Evolutionary conservation across 768 basidiomycete genomes (phyloP).

Genomic region (Russula compacta): DNA sequence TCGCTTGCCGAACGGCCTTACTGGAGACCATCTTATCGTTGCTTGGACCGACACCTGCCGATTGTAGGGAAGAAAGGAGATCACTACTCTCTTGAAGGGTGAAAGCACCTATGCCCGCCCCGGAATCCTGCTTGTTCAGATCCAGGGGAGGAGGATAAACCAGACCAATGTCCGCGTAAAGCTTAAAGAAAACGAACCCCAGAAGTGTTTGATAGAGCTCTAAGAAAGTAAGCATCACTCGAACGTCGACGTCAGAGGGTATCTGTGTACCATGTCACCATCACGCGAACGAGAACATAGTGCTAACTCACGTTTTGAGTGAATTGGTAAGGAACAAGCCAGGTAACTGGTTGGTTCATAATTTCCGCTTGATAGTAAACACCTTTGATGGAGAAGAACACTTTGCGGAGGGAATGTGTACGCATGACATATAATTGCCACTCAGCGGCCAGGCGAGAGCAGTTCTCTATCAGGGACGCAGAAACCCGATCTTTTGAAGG

Average conservation of each 20-base stretch:
- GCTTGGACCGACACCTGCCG: constrained; percentile 26
- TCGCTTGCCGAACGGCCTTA: constrained; percentile 54
- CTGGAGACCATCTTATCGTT: constrained; percentile 41
- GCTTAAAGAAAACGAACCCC: constrained; percentile 93
- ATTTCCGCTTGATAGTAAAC: constrained; percentile 97
- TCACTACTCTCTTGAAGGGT: constrained; percentile 46
- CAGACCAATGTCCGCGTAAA: constrained; percentile 90
- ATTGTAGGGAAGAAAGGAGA: constrained; percentile 19
- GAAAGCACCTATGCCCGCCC: constrained; percentile 85
- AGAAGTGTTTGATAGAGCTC: constrained; percentile 96
- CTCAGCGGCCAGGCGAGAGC: constrained; percentile 81
- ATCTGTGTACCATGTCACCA: constrained; percentile 41
- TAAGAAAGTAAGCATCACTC: constrained; percentile 96
- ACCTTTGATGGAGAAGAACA: constrained; percentile 95
- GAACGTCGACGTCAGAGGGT: constrained; percentile 90
- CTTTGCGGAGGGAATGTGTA: constrained; percentile 72
- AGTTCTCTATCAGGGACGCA: constrained; percentile 80
- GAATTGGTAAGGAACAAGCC: constrained; percentile 97
- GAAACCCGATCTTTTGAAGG: constrained; percentile 81
- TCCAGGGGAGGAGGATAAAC: constrained; percentile 95
- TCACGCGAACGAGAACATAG: neutral
- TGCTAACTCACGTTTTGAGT: constrained; percentile 68
- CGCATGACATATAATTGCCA: constrained; percentile 97
- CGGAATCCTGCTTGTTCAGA: constrained; percentile 67
- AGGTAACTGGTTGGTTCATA: constrained; percentile 85